Evolutionary conservation across 495 filamentous ascomycete genomes (phyloP), one percentile per base, ranked within the genome.

Genomic region (Neurospora discreta): DNA sequence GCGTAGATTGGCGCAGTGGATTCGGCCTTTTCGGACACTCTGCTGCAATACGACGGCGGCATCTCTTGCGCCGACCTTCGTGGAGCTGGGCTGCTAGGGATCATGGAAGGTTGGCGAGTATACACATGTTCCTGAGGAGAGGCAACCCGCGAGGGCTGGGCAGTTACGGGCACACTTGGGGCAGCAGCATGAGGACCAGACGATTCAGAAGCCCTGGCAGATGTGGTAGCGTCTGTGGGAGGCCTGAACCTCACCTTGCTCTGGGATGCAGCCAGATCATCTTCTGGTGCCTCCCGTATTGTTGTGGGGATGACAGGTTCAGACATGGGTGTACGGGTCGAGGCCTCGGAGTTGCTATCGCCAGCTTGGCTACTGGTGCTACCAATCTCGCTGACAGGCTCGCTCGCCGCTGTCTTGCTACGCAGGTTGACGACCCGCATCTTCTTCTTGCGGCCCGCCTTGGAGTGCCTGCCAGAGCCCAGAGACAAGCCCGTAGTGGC

Each of bases 401-500:
- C 52, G 26, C 52, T 60, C 13, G 52, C 52, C 52, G 52, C 26
- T 46, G 86, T 80, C 77, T 86, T 89, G 44, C 86, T 85, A 7
- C 94, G 90, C 58, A 99, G 81, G 78, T 98, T 94, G 72, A 99
- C 93, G 39, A 99, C 92, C n/a, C 95, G 88, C 73, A 89, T 94
- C 87, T 97, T 98, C 80, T 93, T 91, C 78, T 91, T 94, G 39
- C 92, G 87, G 38, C 87, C 87, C n/a, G 87, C 81, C 78, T 92
- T 90, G 9, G 89, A 86, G 75, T 91, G 87, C 42, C 89, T 85
- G 40, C 87, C 87, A 16, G 88, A 84, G 1, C 89, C 90, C 43
- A 92, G 82, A 26, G 85, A 87, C 46, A 94, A 82, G 1, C 91
- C 90, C 42, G 83, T 89, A 77, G 82, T 82, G 15, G 85, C 82